These are phyloP conservation scores for Elsinoe perseae DNA, from an alignment of 2,329 filamentous ascomycete species.

Conservation along the genomic window DNA sequence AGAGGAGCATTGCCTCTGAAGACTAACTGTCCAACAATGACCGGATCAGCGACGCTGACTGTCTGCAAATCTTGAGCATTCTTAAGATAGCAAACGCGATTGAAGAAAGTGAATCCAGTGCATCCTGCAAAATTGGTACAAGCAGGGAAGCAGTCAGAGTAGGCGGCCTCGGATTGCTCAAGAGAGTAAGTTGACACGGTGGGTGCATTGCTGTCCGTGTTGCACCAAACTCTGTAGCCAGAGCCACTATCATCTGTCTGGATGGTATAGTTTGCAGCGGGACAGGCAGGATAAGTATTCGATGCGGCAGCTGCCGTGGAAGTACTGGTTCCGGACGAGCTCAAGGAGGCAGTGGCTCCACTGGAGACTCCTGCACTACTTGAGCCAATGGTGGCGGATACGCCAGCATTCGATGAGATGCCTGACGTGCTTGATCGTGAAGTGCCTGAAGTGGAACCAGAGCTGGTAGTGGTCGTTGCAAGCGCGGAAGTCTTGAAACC, in stretches of 20 bases:
- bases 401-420: background rate
- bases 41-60: background rate
- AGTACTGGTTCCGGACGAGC: background rate
- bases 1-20: background rate
- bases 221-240: conserved; percentile 8
- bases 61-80: background rate
- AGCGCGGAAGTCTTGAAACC: background rate
- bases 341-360: background rate
- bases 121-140: background rate
- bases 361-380: background rate
- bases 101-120: conserved; percentile 6
- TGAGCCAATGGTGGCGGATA: background rate
- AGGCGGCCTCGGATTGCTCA: background rate
- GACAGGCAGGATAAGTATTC: conserved; percentile 7
- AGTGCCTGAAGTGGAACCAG: background rate
- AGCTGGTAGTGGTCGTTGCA: background rate
- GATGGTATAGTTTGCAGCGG: conserved; percentile 6
- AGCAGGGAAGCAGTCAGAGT: background rate
- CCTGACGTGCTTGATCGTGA: background rate
- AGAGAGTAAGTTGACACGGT: background rate
- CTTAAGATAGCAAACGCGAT: conserved; percentile 6
- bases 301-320: background rate
- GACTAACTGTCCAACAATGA: background rate
- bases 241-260: background rate
- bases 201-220: conserved; percentile 1